phyloP scores from a whole-genome alignment of 208 protist species.

The Crithidia sp. region DNA sequence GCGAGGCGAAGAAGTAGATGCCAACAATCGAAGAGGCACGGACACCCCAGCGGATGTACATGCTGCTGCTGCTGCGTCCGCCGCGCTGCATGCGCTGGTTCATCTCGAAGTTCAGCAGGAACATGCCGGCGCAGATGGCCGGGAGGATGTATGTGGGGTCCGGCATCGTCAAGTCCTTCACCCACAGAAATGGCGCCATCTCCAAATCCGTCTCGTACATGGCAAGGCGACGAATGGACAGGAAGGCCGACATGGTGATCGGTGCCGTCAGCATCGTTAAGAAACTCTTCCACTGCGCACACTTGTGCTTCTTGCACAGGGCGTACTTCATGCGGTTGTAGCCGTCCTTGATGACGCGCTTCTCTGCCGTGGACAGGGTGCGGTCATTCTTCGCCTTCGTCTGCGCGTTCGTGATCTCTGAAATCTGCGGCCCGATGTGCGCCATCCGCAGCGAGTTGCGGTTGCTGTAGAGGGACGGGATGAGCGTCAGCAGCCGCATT shows the following conservation, averaged over 20 bases:
- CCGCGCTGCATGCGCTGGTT: constrained; percentile 88
- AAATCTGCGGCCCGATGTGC: constrained; percentile 74
- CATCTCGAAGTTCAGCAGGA: constrained; percentile 90
- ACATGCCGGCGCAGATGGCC: constrained; percentile 81
- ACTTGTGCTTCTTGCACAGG: constrained; percentile 84
- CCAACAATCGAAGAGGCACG: constrained; percentile 64
- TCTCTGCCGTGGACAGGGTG: constrained; percentile 80
- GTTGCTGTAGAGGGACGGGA: constrained; percentile 82
- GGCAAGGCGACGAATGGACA: constrained; percentile 81
- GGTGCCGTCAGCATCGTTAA: constrained; percentile 73
- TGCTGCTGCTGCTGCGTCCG: constrained; percentile 64
- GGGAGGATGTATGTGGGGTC: constrained; percentile 85
- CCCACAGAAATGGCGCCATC: constrained; percentile 85
- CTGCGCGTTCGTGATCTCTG: constrained; percentile 80
- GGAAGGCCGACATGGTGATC: constrained; percentile 83
- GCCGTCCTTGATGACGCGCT: constrained; percentile 85
- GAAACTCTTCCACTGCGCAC: constrained; percentile 86
- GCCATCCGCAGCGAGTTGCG: constrained; percentile 85
- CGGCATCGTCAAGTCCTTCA: constrained; percentile 86
- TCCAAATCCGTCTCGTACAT: constrained; percentile 88
- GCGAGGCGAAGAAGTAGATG: constrained; percentile 81
- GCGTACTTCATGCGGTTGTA: constrained; percentile 88
- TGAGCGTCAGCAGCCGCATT: constrained; percentile 79
- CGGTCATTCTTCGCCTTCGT: constrained; percentile 83
- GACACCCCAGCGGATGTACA: constrained; percentile 85